Evolutionary conservation across 176 grass and related monocot species (phyloP), one percentile per base, ranked within the genome.

Genomic region (Oryza meridionalis): DNA sequence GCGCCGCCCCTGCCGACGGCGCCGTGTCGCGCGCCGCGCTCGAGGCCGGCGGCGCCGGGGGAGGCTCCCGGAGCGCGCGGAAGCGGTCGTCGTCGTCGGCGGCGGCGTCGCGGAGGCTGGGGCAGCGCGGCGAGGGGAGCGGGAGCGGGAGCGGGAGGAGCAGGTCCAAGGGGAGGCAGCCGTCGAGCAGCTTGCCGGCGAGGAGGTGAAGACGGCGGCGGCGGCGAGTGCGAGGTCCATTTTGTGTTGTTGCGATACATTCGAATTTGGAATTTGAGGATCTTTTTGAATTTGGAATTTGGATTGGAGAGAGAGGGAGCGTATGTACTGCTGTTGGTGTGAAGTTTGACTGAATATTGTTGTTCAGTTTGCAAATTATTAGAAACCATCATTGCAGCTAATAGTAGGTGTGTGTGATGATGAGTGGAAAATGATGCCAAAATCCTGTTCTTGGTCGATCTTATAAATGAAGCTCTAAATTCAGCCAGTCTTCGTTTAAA

Each of bases 21-120:
- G 21, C 6, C 17, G 82, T 99, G 13, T 90, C 89, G 8, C 92
- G 90, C 74, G 96, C 93, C 29, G 96, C 96, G n/a, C 86, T 99
- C 11, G 93, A 81, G 32, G 86, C 73, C 33, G 71, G 62, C 2
- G 71, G 62, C 1, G 74, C 75, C 2, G 49, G 2, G 3, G 35
- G 55, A 0, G 33, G 33, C 0, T 42, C 63, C 0, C 29, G 88
- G 11, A 79, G 63, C 81, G 50, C 46, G 46, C 74, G 93, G 69
- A 85, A 86, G 85, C 78, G 76, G 77, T 50, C 47, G 47, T 37
- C 35, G n/a, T n/a, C n/a, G n/a, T n/a, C n/a, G n/a, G 12, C 59
- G 69, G 15, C 85, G 31, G 12, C 59, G 69, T 19, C 85, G 25
- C 77, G 86, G 80, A 58, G 91, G 59, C 75, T 85, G 51, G 17